Evolutionary conservation across 2,329 filamentous ascomycete genomes (phyloP), one percentile per base, ranked within the genome.

Genomic region (Penicillium sp.): DNA sequence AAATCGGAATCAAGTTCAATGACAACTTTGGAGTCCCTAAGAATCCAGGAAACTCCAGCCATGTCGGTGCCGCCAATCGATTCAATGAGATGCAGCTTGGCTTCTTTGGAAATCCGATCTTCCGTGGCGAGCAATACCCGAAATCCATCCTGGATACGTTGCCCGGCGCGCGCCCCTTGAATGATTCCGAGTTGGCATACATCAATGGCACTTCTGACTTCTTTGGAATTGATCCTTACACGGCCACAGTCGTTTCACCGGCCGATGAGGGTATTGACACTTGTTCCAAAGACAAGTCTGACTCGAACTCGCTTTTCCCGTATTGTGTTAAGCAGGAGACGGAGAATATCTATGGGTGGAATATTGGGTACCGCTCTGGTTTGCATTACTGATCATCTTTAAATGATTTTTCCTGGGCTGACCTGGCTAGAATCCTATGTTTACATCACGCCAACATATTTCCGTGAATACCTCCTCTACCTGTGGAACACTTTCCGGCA

Each of bases 201-300:
- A 76, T 83, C 24, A 72, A 75, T 17, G 74, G 76, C 6, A 83
- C 80, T 0, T 74, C 78, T 3, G 83, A 85, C 63, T 80, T 84
- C 49, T 75, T 83, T 32, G 80, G 76, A 6, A 77, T 85, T 30
- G 82, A 86, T 55, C 79, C 81, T 0, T 86, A 86, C 68, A 84
- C 80, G 0, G 78, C 80, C 0, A 80, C 78, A 0, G 77, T 83
- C 0, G 77, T 84, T n/a, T 74, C 77, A 1, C 74, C 78, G 0
- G 78, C 80, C 0, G 62, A 66, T 4, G 69, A 67, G 7, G 80
- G 78, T 1, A 74, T 83, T 39, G 66, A 71, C 0, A 72, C 73
- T 4, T 85, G 83, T 58, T 73, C 78, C 1, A 54, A 68, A 6
- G 78, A 84, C 59, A 58, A 65, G 1, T 58, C 61, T 5, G 43